Conservation (phyloP, 1,139 yeast genomes). For the Candida labiduridarum region DNA sequence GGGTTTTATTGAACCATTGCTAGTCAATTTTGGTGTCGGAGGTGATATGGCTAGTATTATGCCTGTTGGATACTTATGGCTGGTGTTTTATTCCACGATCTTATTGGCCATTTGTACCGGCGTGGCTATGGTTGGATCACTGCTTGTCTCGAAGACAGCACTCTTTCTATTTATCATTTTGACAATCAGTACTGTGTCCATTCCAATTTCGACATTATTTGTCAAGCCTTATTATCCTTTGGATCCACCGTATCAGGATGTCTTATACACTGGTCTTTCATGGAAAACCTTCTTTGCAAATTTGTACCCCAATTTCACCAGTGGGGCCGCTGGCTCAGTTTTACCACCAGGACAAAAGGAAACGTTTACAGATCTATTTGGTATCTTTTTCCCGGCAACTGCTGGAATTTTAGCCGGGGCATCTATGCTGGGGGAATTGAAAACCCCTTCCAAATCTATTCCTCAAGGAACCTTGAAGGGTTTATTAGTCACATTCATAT, state of each 20-base stretch:
- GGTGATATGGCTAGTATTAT: conserved; percentile 59
- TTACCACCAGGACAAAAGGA: conserved; percentile 56
- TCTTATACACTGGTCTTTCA: conserved; percentile 71
- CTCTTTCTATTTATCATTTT: conserved; percentile 69
- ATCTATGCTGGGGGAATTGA: conserved; percentile 94
- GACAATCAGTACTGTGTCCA: conserved; percentile 72
- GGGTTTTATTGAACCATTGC: conserved; percentile 73
- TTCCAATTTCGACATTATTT: conserved; percentile 75
- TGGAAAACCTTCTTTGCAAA: conserved; percentile 68
- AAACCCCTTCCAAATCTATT: conserved; percentile 81
- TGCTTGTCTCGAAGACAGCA: conserved; percentile 83
- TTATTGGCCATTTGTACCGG: conserved; percentile 73
- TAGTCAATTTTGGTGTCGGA: conserved; percentile 63
- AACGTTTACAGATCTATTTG: conserved; percentile 82
- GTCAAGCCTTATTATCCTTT: conserved; percentile 56
- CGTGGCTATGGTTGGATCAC: conserved; percentile 81
- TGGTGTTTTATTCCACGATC: conserved; percentile 62
- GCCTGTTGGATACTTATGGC: conserved; percentile 59
- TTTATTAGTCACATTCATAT: conserved; percentile 67
- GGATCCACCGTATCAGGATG: conserved; percentile 46
- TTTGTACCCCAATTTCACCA: conserved; percentile 75
- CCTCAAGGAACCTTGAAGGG: conserved; percentile 92
- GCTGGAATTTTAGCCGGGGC: conserved; percentile 99
- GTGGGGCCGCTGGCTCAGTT: conserved; percentile 91
- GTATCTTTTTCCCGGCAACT: conserved; percentile 95